Evolutionary conservation across 257 asterid species (phyloP).

Genomic region (Capsicum rhomboideum): DNA sequence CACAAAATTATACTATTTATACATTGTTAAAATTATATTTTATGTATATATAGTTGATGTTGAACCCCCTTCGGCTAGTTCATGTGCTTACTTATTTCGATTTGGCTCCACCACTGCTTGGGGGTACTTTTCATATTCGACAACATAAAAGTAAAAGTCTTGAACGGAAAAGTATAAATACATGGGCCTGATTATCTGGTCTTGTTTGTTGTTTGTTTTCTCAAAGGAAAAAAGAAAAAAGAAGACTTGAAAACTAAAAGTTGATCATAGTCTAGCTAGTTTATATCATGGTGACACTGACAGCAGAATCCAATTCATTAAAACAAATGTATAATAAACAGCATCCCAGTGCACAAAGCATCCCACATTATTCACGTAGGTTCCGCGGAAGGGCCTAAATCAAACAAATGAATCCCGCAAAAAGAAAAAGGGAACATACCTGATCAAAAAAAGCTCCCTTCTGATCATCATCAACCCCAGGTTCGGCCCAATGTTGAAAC

Average conservation of each 20-base stretch:
- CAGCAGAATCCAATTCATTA: not conserved
- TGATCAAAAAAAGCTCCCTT: constrained; percentile 74
- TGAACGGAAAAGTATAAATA: not conserved
- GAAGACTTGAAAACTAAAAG: not conserved
- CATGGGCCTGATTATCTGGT: not conserved
- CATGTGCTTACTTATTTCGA: too few relatives aligned
- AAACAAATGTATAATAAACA: not conserved
- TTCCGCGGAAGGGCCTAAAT: too few relatives aligned
- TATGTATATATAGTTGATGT: too few relatives aligned
- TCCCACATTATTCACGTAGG: too few relatives aligned
- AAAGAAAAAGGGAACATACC: constrained; percentile 20
- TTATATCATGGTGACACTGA: not conserved
- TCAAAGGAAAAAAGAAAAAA: not conserved
- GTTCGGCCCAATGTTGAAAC: constrained; percentile 85
- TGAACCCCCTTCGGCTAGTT: too few relatives aligned
- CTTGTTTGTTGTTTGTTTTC: not conserved
- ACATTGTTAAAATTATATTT: too few relatives aligned
- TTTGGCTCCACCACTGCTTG: too few relatives aligned
- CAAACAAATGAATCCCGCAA: not conserved
- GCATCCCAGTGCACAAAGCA: not conserved
- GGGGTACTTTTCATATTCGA: not conserved
- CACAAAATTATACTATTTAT: too few relatives aligned
- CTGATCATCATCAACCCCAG: constrained; percentile 71
- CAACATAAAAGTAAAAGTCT: not conserved
- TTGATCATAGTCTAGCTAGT: not conserved